A percentile compares a stretch with the other conserved stretches of the same genome.
phyloP scores from a whole-genome alignment of 352 stramenopile species.

The Phytophthora pini region DNA sequence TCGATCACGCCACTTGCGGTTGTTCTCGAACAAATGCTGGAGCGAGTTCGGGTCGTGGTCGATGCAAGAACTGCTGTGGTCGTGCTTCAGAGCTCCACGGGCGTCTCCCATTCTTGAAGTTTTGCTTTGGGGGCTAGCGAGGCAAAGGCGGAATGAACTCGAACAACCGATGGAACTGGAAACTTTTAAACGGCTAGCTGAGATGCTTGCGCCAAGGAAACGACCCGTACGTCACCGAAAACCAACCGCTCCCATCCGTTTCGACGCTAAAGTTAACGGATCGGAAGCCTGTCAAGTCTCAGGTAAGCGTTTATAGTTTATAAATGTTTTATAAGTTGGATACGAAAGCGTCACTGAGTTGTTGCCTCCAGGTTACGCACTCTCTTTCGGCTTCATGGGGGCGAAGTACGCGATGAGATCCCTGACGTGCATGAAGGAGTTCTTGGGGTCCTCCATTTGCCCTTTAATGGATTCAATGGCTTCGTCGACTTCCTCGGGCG shows the following conservation, averaged over 20 bases:
- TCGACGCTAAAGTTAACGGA: neutral
- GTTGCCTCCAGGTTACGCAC: conserved; percentile 4
- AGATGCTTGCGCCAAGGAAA: neutral
- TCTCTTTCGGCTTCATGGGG: conserved; percentile 27
- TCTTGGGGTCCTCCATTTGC: conserved; percentile 40
- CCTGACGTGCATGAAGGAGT: conserved; percentile 54
- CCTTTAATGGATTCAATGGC: conserved; percentile 51
- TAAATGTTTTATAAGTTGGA: neutral
- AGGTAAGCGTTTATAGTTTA: neutral
- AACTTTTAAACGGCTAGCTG: neutral
- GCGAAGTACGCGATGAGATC: conserved; percentile 59
- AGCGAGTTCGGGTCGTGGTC: conserved; percentile 35
- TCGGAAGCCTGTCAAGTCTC: too few relatives aligned
- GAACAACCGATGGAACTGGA: neutral
- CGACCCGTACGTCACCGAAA: too few relatives aligned
- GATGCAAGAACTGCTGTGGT: conserved; percentile 22
- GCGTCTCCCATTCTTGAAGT: conserved; percentile 14
- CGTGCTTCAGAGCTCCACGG: conserved; percentile 18
- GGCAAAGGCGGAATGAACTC: conserved; percentile 18
- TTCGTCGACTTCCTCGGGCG: conserved; percentile 60
- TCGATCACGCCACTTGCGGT: conserved; percentile 66
- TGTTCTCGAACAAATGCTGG: conserved; percentile 69
- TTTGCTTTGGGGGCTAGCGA: neutral
- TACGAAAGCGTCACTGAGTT: neutral
- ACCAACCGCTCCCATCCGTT: conserved; percentile 3